Base-by-base conservation (phyloP, 1,139 yeast species). In the Suhomyces panamericanus region DNA sequence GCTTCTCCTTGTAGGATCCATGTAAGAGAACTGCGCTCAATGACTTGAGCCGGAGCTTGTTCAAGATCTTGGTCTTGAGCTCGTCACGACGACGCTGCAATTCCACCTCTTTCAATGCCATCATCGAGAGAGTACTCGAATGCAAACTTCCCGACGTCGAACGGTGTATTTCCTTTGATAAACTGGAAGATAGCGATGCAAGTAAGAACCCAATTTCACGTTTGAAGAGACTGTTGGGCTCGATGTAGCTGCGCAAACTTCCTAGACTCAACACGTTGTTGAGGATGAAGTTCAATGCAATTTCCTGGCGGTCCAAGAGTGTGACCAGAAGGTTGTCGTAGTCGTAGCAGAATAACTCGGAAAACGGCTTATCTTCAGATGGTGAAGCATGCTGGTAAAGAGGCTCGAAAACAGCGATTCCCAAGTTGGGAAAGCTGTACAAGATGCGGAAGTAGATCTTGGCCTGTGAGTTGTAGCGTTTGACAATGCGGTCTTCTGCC, bases 1-100 rank as follows among this genome's bases (percentile, higher is more conserved):
- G 55, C 46, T 65, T 68, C 43, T 69, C 73, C 40, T 66, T 67
- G 45, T 70, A 70, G 1, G 71, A 53, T 0, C 75, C 75, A 42
- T 61, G 48, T 10, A 52, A 38, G 2, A 70, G 43, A 1, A 69
- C 56, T 1, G 68, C 56, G 31, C 71, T 59, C 16, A 69, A 43
- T 1, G 61, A 59, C 22, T 52, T 50, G 35, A 53, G 51, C 28
- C 52, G 53, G 47, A 56, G 53, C 16, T 44, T 44, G 22, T 50
- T 44, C 39, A 38, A 30, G 37, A 24, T 41, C 40, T 44, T 47
- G 22, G 34, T 32, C 27, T 43, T 44, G 13, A 29, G 45, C 24
- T 35, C 37, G 12, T 44, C 49, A 26, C 32, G 44, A 9, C 50
- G 42, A 32, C 44, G 51, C 27, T 50, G 50, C 17, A 49, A 38